phyloP scores from a whole-genome alignment of 345 rosid genomes.

The Linum usitatissimum region DNA sequence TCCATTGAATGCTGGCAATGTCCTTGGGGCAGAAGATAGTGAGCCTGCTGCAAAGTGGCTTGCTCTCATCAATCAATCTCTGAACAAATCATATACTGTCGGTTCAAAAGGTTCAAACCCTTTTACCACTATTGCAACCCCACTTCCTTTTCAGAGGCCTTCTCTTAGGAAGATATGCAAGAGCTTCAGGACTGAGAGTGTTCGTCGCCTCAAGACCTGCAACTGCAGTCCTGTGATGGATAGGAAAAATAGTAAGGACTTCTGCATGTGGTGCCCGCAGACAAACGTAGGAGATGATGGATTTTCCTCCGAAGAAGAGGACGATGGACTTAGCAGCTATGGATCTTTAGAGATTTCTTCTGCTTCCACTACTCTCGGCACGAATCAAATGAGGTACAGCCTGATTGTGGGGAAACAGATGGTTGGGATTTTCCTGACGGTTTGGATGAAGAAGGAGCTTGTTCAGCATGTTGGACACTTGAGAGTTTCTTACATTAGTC shows the following conservation, averaged over 20 bases:
- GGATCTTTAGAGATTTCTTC: slow-evolving; percentile 23
- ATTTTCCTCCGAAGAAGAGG: slow-evolving; percentile 63
- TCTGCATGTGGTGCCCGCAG: slow-evolving; percentile 60
- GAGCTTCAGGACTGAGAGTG: slow-evolving; percentile 64
- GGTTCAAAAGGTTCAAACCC: slow-evolving; percentile 23
- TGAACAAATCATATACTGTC: slow-evolving; percentile 39
- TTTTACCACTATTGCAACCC: slow-evolving; percentile 27
- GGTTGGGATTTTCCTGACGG: slow-evolving; percentile 89
- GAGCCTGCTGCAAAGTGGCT: slow-evolving; percentile 98
- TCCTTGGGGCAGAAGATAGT: slow-evolving; percentile 78
- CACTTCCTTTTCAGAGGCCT: slow-evolving; percentile 71
- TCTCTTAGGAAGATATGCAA: slow-evolving; percentile 73
- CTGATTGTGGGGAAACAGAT: slow-evolving; percentile 81
- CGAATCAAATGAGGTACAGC: slow-evolving; percentile 49
- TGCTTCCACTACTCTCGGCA: not conserved
- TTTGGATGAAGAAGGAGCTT: slow-evolving; percentile 83
- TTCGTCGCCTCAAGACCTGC: slow-evolving; percentile 66
- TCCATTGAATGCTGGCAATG: slow-evolving; percentile 94
- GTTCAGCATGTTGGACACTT: slow-evolving; percentile 67
- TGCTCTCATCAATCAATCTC: slow-evolving; percentile 54
- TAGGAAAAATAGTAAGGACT: slow-evolving; percentile 51
- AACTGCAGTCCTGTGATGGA: slow-evolving; percentile 50
- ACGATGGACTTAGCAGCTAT: slow-evolving; percentile 32
- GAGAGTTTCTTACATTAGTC: slow-evolving; percentile 54
- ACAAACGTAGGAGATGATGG: slow-evolving; percentile 36